phyloP scores from a whole-genome alignment of 148 eudicot genomes.

The Rhododendron kiyosumense region DNA sequence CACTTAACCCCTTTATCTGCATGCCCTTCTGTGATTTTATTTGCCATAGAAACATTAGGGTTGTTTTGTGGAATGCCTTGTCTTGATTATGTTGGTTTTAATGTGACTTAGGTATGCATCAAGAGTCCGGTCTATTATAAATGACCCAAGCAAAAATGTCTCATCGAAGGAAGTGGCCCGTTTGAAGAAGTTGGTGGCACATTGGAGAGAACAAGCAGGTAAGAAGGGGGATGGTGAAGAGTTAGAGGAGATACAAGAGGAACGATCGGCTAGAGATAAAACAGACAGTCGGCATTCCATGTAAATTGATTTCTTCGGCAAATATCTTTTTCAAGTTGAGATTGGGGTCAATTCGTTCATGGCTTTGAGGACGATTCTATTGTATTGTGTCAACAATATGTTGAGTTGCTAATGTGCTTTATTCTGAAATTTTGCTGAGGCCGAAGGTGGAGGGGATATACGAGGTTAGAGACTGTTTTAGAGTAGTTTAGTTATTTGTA shows the following conservation, averaged over 20 bases:
- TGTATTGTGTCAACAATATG: constrained; percentile 15
- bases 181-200: constrained; percentile 65
- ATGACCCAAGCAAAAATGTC: constrained; percentile 91
- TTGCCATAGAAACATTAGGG: not conserved
- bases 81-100: not conserved
- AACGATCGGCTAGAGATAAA: constrained; percentile 50
- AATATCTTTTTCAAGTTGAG: not conserved
- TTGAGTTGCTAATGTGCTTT: constrained; percentile 12
- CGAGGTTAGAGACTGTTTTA: not conserved
- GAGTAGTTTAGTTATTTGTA: not conserved
- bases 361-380: not conserved
- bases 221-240: constrained; percentile 86
- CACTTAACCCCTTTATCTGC: not conserved
- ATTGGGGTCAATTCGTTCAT: not conserved
- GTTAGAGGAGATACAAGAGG: constrained; percentile 91
- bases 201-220: constrained; percentile 98
- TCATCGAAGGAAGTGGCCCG: constrained; percentile 94
- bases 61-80: not conserved
- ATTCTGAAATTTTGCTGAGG: constrained; percentile 5
- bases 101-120: constrained; percentile 70
- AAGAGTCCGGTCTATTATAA: constrained; percentile 86
- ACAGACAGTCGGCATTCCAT: constrained; percentile 70
- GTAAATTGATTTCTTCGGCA: constrained; percentile 21
- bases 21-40: not conserved
- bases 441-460: not conserved